Evolutionary conservation across 1,284 basidiomycete genomes (phyloP), one percentile per base, ranked within the genome.

Genomic region (Cryptococcus hybrid): DNA sequence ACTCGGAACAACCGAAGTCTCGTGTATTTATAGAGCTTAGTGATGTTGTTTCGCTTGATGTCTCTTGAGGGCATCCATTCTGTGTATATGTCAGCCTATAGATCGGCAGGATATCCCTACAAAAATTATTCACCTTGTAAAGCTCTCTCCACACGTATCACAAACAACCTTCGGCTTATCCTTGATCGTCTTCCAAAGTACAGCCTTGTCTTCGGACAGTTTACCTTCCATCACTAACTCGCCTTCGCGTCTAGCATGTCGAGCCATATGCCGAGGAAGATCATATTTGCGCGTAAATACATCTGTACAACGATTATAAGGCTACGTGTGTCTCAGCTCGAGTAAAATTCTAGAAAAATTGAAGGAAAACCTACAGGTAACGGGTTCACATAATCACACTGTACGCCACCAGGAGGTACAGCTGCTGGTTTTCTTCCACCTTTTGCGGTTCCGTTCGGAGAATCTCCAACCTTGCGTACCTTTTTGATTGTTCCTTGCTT

Each of bases 261-360:
- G 66, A 12, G 72, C 73, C 75, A 75, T 76, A 53, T 76, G 75
- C 47, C 75, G 64, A 3, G 75, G 75, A 18, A 76, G 63, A 62
- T 76, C 75, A 59, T 76, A 76, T 59, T 75, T 75, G 35, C 75
- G 64, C 8, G 75, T 76, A 47, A 76, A 76, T 44, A 73, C 64
- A 49, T 76, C 75, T 30, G 66, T 66, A 51, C 75, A 76, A 15
- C 73, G 70, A 57, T 75, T 74, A 58, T 73, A 76, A 34, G 75
- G 75, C 68, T 72, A 51, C 18, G 12, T 24, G 5, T 5, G 48
- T 11, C 18, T 51, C 52, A 59, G 47, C 35, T 11, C 45, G 42
- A 24, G 13, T 18, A 13, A 24, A 7, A 43, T 49, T 43, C 3
- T 24, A 24, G 24, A 24, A 24, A 39, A 9, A 39, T 50, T 5